Conservation (phyloP, 108 stramenopile species). For the Conticribra guillardii region DNA sequence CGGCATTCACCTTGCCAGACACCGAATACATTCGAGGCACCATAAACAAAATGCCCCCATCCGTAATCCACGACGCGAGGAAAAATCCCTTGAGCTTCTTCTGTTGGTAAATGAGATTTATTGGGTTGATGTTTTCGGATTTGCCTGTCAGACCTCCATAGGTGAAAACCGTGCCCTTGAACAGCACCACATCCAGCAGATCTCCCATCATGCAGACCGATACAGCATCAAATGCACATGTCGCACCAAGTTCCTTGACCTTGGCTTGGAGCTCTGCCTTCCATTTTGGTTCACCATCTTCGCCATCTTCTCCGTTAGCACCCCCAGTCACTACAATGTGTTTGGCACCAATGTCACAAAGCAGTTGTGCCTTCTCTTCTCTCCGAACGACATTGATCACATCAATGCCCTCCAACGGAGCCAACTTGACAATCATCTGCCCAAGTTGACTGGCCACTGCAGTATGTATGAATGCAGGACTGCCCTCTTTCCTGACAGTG, state of each 20-base stretch:
- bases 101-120: constrained; percentile 51
- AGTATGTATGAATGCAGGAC: constrained; percentile 58
- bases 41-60: constrained; percentile 38
- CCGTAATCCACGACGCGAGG: constrained; percentile 44
- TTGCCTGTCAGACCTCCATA: constrained; percentile 59
- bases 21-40: constrained; percentile 40
- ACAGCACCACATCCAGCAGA: constrained; percentile 50
- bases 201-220: constrained; percentile 52
- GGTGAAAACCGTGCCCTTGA: constrained; percentile 41
- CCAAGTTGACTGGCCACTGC: constrained; percentile 64
- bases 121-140: constrained; percentile 27
- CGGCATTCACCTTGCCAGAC: constrained; percentile 39
- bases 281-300: constrained; percentile 40
- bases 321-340: constrained; percentile 48
- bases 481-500: constrained; percentile 26
- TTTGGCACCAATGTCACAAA: constrained; percentile 50
- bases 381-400: constrained; percentile 66
- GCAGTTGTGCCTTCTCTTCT: constrained; percentile 52
- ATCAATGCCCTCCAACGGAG: constrained; percentile 29
- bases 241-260: constrained; percentile 54
- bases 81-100: constrained; percentile 55
- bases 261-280: constrained; percentile 48
- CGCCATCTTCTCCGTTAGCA: too few species aligned
- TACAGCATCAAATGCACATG: constrained; percentile 68
- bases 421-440: constrained; percentile 56